phyloP scores from a whole-genome alignment of 192 early-diverging fungal genomes.

The Coemansia sp. region DNA sequence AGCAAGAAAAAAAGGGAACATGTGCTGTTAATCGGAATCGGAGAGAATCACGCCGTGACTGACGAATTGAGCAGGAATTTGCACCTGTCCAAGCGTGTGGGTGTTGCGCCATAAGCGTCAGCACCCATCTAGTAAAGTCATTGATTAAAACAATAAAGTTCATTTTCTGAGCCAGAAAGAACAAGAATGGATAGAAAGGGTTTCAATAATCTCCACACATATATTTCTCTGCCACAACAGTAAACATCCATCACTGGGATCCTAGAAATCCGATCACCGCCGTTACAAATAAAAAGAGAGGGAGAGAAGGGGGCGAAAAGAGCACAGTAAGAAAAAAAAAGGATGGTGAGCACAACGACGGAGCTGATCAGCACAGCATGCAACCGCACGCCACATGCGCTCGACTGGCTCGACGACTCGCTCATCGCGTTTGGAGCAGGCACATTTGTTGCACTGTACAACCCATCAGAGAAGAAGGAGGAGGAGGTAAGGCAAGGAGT shows the following conservation, averaged over 20 bases:
- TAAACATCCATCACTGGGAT: no score
- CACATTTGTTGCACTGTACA: slow-evolving; percentile 69
- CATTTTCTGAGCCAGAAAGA: not conserved
- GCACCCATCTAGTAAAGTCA: not conserved
- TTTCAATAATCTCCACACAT: not conserved
- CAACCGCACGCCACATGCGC: slow-evolving; percentile 43
- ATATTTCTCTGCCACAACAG: not conserved
- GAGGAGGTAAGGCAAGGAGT: slow-evolving; percentile 42
- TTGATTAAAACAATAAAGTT: not conserved
- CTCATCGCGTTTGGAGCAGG: slow-evolving; percentile 72
- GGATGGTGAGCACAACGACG: slow-evolving; percentile 8
- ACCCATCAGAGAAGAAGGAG: slow-evolving; percentile 58
- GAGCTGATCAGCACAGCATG: slow-evolving; percentile 42
- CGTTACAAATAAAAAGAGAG: not conserved
- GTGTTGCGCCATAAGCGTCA: not conserved
- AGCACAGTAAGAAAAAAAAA: not conserved
- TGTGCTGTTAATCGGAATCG: no score
- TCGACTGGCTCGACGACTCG: slow-evolving; percentile 21
- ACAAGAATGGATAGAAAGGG: no score
- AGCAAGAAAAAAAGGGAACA: no score
- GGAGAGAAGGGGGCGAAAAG: not conserved
- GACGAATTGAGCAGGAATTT: no score
- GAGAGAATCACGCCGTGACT: no score
- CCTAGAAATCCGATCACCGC: no score
- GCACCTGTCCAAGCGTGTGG: no score